Percentiles rank a stretch among this genome's conserved stretches.
These are phyloP conservation scores for Colletotrichum sp. DNA, from an alignment of 2,329 filamentous ascomycete species.

Conservation along the genomic window DNA sequence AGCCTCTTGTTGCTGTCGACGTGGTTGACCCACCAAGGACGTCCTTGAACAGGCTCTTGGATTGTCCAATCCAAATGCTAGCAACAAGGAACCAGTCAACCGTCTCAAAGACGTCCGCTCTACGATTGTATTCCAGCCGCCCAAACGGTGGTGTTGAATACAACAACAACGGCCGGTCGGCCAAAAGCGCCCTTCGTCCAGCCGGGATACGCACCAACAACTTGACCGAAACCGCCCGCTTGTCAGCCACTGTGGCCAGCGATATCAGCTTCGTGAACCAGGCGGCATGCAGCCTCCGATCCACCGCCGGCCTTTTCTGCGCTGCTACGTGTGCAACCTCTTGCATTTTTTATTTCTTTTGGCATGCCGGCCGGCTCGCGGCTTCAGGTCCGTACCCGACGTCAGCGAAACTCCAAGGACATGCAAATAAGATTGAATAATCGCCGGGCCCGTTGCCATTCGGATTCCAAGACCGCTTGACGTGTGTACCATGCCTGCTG, in stretches of 20 bases:
- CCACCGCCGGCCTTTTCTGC: neutral
- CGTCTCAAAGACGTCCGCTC: neutral
- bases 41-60: neutral
- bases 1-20: neutral
- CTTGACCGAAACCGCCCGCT: neutral
- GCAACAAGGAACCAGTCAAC: neutral
- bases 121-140: neutral
- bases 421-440: neutral
- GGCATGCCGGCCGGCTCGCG: neutral
- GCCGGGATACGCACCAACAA: neutral
- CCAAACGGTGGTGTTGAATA: neutral
- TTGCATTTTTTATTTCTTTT: neutral
- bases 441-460: neutral
- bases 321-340: neutral
- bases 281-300: neutral
- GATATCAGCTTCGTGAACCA: neutral
- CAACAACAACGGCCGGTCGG: neutral
- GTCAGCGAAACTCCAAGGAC: neutral
- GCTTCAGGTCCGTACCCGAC: neutral
- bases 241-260: slow-evolving; percentile 2
- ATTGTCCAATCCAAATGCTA: neutral
- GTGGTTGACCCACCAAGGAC: neutral
- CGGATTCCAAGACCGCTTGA: neutral
- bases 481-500: neutral
- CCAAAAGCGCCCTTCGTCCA: neutral